A percentile compares a stretch with the other conserved stretches of the same genome.
These are phyloP conservation scores for Cercospora sp. DNA, from an alignment of 2,329 filamentous ascomycete genomes.

Conservation along the genomic window DNA sequence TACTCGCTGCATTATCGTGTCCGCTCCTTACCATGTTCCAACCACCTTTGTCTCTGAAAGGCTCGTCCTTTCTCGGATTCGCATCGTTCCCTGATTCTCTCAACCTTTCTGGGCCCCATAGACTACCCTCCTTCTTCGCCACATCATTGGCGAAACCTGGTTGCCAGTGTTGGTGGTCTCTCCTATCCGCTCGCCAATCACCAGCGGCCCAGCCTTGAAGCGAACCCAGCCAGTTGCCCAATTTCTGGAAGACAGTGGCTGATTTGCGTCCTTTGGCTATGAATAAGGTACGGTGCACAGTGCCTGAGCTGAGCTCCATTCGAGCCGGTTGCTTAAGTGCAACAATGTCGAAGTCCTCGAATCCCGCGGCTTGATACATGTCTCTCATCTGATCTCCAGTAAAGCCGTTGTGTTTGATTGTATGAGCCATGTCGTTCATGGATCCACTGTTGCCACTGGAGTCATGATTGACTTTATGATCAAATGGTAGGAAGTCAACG, in stretches of 20 bases:
- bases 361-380: conserved; percentile 34
- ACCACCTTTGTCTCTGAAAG: neutral
- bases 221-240: conserved; percentile 23
- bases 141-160: conserved; percentile 17
- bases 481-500: conserved; percentile 38
- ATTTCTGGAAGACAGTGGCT: conserved; percentile 26
- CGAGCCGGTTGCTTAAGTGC: conserved; percentile 33
- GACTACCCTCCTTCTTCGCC: conserved; percentile 6
- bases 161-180: conserved; percentile 8
- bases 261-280: conserved; percentile 36
- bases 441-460: conserved; percentile 15
- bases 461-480: conserved; percentile 18
- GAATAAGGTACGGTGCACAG: conserved; percentile 35
- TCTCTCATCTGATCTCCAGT: conserved; percentile 29
- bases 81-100: neutral
- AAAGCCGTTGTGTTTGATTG: conserved; percentile 41
- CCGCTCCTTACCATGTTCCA: conserved; percentile 12
- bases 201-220: conserved; percentile 19
- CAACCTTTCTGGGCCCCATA: conserved; percentile 10
- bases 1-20: neutral
- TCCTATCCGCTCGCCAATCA: conserved; percentile 3
- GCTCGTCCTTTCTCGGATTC: conserved; percentile 6
- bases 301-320: conserved; percentile 34
- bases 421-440: conserved; percentile 34
- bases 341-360: conserved; percentile 37